A percentile compares a stretch with the other conserved stretches of the same genome.
These are phyloP conservation scores for Aspergillus cejpii DNA, from an alignment of 2,329 filamentous ascomycete species.

Conservation along the genomic window DNA sequence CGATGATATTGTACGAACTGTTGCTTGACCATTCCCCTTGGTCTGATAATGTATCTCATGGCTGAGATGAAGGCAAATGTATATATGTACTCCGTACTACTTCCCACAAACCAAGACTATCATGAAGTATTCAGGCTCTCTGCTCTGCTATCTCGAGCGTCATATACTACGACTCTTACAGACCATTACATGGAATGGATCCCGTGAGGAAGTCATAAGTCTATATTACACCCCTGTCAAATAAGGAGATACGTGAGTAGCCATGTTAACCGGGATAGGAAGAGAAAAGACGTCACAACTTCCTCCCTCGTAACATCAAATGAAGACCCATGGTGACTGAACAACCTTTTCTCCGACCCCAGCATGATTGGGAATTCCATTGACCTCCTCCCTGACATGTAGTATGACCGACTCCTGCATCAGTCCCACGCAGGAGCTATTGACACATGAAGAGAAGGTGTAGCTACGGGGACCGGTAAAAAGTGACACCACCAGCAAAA, in stretches of 20 bases:
- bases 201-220: constrained; percentile 27
- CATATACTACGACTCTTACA: neutral
- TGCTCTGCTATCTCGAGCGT: too few species aligned
- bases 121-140: too few species aligned
- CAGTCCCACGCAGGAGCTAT: constrained; percentile 1
- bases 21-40: neutral
- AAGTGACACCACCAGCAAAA: constrained; percentile 32
- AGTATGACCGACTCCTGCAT: neutral
- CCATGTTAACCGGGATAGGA: constrained; percentile 10
- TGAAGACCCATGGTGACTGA: constrained; percentile 19
- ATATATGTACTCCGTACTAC: neutral
- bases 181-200: constrained; percentile 1
- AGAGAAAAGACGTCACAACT: constrained; percentile 22
- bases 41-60: neutral
- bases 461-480: constrained; percentile 10
- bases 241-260: constrained; percentile 16
- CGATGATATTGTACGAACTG: constrained; percentile 14
- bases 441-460: constrained; percentile 5
- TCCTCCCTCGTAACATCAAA: constrained; percentile 20
- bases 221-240: constrained; percentile 27
- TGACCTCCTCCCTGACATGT: constrained; percentile 4
- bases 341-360: constrained; percentile 22
- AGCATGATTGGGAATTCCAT: neutral
- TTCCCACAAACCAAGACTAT: too few species aligned
- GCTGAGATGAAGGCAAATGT: too few species aligned